phyloP scores from a whole-genome alignment of 139 green algal genomes.

The Chlorella sp. region DNA sequence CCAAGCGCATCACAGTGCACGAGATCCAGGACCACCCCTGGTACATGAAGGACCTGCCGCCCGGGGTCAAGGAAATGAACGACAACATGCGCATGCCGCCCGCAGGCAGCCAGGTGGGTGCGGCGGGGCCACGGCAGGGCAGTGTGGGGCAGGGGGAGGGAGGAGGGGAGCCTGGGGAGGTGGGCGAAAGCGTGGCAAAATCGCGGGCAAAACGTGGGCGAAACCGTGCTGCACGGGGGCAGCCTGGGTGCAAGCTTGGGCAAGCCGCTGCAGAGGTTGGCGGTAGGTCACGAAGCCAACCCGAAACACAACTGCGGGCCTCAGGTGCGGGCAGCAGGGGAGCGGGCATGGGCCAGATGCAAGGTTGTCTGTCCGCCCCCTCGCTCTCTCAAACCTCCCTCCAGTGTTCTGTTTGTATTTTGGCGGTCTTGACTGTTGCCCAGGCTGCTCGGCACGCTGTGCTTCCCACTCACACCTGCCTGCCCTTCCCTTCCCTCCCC shows the following conservation, averaged over 20 bases:
- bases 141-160: background rate
- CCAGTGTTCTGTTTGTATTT: background rate
- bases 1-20: constrained; percentile 77
- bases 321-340: too few relatives aligned
- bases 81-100: constrained; percentile 55
- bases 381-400: too few relatives aligned
- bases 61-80: constrained; percentile 87
- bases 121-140: background rate
- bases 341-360: too few relatives aligned
- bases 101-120: constrained; percentile 37
- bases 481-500: background rate
- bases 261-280: too few relatives aligned
- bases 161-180: background rate
- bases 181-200: too few relatives aligned
- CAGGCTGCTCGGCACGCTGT: background rate
- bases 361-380: too few relatives aligned
- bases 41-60: constrained; percentile 93
- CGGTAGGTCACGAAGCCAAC: too few relatives aligned
- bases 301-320: too few relatives aligned
- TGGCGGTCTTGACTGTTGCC: background rate
- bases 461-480: background rate
- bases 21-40: constrained; percentile 84
- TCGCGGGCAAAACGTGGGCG: too few relatives aligned
- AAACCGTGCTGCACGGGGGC: background rate
- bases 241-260: too few relatives aligned